A percentile compares a stretch with the other conserved stretches of the same genome.
phyloP scores from a whole-genome alignment of 306 rosid genomes.

The Clitoria ternatea region DNA sequence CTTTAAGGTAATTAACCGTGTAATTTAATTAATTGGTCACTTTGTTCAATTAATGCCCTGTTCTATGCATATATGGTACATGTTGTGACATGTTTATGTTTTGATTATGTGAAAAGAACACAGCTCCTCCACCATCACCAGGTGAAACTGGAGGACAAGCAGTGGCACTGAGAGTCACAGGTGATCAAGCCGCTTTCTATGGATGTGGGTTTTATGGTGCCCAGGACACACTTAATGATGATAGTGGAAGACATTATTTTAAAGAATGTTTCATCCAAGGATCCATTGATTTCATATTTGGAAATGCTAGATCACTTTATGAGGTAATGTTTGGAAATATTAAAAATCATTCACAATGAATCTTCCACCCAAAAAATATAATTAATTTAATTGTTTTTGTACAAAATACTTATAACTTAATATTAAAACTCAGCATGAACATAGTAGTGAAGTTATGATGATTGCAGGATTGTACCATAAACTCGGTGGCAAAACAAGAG shows the following conservation, averaged over 20 bases:
- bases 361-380: too few relatives aligned
- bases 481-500: constrained; percentile 52
- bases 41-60: not conserved
- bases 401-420: too few relatives aligned
- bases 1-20: constrained; percentile 49
- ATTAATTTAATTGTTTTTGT: too few relatives aligned
- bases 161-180: constrained; percentile 59
- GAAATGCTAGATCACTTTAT: constrained; percentile 68
- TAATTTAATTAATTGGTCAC: not conserved
- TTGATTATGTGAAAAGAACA: constrained; percentile 40
- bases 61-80: not conserved
- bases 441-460: not conserved
- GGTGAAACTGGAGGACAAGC: constrained; percentile 76
- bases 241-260: constrained; percentile 71
- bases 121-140: constrained; percentile 55
- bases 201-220: constrained; percentile 89
- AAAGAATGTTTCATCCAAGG: constrained; percentile 77
- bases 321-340: too few relatives aligned
- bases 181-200: constrained; percentile 72
- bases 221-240: constrained; percentile 81
- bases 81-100: not conserved
- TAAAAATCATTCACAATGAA: too few relatives aligned
- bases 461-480: constrained; percentile 50
- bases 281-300: constrained; percentile 86
- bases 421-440: not conserved